phyloP scores from a whole-genome alignment of 306 rosid species.

The Delonix regia region DNA sequence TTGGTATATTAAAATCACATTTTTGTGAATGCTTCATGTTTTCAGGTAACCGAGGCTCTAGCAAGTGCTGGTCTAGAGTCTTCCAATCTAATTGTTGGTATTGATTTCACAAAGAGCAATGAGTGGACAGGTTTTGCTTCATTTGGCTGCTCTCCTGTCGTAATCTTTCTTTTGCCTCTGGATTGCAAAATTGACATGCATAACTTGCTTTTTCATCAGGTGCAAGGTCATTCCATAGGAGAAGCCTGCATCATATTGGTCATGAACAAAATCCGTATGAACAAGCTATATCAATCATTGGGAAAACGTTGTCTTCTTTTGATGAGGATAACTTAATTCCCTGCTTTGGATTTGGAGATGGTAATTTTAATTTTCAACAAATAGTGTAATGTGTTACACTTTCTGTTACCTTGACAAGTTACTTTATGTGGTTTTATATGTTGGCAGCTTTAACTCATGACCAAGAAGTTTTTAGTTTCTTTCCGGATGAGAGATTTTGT shows the following conservation, averaged over 20 bases:
- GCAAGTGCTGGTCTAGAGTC: slow-evolving; percentile 89
- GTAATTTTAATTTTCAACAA: slow-evolving; percentile 39
- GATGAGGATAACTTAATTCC: slow-evolving; percentile 95
- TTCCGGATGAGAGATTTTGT: slow-evolving; percentile 76
- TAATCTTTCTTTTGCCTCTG: slow-evolving; percentile 26
- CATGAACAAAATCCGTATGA: slow-evolving; percentile 90
- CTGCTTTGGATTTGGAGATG: slow-evolving; percentile 97
- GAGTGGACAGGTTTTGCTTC: slow-evolving; percentile 94
- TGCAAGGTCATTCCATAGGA: slow-evolving; percentile 77
- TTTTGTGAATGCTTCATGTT: slow-evolving; percentile 28
- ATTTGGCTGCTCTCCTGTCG: slow-evolving; percentile 16
- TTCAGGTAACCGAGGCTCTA: slow-evolving; percentile 86
- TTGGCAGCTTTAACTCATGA: slow-evolving; percentile 89
- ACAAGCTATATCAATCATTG: slow-evolving; percentile 91
- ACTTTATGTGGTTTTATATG: slow-evolving; percentile 31
- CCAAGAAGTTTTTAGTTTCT: slow-evolving; percentile 95
- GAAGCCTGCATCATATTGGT: slow-evolving; percentile 90
- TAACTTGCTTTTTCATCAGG: slow-evolving; percentile 53
- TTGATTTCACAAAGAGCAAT: slow-evolving; percentile 98
- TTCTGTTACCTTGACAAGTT: slow-evolving; percentile 17
- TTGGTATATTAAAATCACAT: slow-evolving; percentile 10
- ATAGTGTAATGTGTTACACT: not conserved
- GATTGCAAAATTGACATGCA: slow-evolving; percentile 21
- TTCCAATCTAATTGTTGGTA: slow-evolving; percentile 92
- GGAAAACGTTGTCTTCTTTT: slow-evolving; percentile 81